Percentiles rank a stretch among this genome's conserved stretches.
phyloP scores from a whole-genome alignment of 2,329 filamentous ascomycete species.

The Cordyceps cateniannulata region DNA sequence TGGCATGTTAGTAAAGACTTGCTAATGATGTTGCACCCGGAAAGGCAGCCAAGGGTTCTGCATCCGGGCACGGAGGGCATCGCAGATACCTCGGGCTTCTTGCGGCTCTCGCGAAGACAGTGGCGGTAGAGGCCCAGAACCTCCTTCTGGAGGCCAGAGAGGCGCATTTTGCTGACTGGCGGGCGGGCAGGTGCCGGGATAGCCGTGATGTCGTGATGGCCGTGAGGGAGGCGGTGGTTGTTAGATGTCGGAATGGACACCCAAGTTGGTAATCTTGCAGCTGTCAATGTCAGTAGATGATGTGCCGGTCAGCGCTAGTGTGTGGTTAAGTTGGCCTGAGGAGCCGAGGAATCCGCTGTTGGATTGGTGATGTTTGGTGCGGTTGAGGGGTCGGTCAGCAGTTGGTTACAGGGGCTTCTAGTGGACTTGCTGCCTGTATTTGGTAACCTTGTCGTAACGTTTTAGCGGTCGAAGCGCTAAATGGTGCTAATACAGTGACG shows the following conservation, averaged over 20 bases:
- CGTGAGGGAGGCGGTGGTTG: background rate
- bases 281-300: conserved; percentile 3
- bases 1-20: conserved; percentile 12
- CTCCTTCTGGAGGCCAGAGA: conserved; percentile 86
- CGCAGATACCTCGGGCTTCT: conserved; percentile 63
- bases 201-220: conserved; percentile 6
- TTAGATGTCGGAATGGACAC: conserved; percentile 1
- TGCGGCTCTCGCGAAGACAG: conserved; percentile 73
- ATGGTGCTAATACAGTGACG: background rate
- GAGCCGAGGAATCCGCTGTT: background rate
- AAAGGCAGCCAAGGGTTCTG: background rate
- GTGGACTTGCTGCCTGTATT: background rate
- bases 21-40: conserved; percentile 5
- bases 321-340: background rate
- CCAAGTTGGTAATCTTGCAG: conserved; percentile 8
- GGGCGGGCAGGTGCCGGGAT: background rate
- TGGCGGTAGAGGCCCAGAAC: conserved; percentile 80
- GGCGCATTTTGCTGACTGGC: conserved; percentile 27
- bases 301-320: conserved; percentile 9
- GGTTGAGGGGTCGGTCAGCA: background rate
- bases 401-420: background rate
- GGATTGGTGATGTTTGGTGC: background rate
- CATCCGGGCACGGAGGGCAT: background rate
- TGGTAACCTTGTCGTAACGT: background rate
- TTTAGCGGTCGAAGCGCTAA: background rate